phyloP scores from a whole-genome alignment of 148 eudicot genomes.

The Chenopodium album region DNA sequence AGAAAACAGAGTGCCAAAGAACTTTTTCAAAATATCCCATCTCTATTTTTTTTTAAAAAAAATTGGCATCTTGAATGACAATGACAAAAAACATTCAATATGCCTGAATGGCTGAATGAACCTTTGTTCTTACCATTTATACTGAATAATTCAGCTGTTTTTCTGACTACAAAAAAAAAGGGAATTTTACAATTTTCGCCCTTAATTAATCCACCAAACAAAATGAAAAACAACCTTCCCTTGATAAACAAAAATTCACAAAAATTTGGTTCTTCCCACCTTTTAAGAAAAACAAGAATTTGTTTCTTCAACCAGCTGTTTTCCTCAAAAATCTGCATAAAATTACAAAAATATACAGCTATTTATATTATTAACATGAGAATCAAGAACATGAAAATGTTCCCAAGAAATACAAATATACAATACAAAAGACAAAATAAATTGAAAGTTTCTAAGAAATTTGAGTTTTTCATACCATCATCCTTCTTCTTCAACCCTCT shows the following conservation, averaged over 20 bases:
- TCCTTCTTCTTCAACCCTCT: slow-evolving; percentile 73
- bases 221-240: slow-evolving; percentile 11
- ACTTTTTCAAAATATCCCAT: slow-evolving; percentile 7
- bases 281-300: slow-evolving; percentile 26
- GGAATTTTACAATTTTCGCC: slow-evolving; percentile 12
- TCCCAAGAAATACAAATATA: neutral
- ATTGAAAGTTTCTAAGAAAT: neutral
- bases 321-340: slow-evolving; percentile 69
- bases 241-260: slow-evolving; percentile 9
- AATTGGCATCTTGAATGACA: slow-evolving; percentile 20
- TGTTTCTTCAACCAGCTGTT: slow-evolving; percentile 28
- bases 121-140: slow-evolving; percentile 25
- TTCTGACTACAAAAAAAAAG: slow-evolving; percentile 22
- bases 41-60: neutral
- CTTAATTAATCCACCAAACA: slow-evolving; percentile 18
- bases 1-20: slow-evolving; percentile 17
- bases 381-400: neutral
- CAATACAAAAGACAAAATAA: neutral
- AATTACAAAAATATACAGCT: slow-evolving; percentile 14
- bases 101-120: slow-evolving; percentile 1
- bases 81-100: slow-evolving; percentile 24
- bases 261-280: slow-evolving; percentile 35
- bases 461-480: slow-evolving; percentile 56
- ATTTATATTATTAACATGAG: neutral
- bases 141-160: slow-evolving; percentile 31